Conservation (phyloP, 768 basidiomycete genomes). For the Calocybe indica region DNA sequence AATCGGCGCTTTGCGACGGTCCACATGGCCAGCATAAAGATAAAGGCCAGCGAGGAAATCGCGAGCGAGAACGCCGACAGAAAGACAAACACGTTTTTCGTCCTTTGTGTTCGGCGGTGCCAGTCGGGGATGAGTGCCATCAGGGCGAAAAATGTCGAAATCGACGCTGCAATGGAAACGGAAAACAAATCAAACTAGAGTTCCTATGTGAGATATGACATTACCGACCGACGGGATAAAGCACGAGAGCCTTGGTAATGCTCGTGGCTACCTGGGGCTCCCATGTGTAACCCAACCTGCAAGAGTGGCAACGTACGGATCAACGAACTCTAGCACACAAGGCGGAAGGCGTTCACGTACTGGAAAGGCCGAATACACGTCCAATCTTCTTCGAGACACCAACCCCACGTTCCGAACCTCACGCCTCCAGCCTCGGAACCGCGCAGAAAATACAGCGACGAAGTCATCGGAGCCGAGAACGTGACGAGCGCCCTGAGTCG, state of each 20-base stretch:
- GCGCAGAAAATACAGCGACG: slow-evolving; percentile 29
- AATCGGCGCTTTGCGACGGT: slow-evolving; percentile 25
- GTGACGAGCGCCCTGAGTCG: slow-evolving; percentile 22
- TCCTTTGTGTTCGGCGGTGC: slow-evolving; percentile 14
- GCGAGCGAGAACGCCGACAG: slow-evolving; percentile 22
- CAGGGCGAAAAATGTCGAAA: slow-evolving; percentile 23
- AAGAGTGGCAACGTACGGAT: background rate
- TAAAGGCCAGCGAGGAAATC: slow-evolving; percentile 23
- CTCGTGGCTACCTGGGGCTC: slow-evolving; percentile 25
- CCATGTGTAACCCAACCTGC: slow-evolving; percentile 32
- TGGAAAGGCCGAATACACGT: slow-evolving; percentile 21
- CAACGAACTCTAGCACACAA: background rate
- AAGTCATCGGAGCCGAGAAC: slow-evolving; percentile 26
- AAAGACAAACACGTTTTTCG: slow-evolving; percentile 20
- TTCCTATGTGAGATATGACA: background rate
- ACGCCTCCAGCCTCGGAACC: slow-evolving; percentile 32
- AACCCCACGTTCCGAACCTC: slow-evolving; percentile 36
- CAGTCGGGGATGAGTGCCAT: slow-evolving; percentile 22
- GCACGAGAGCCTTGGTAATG: slow-evolving; percentile 27
- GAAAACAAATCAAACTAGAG: background rate
- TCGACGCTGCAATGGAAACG: slow-evolving; percentile 15
- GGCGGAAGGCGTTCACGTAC: slow-evolving; percentile 13
- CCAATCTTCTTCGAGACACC: slow-evolving; percentile 29
- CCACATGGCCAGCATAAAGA: slow-evolving; percentile 33
- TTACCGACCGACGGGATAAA: slow-evolving; percentile 29